Evolutionary conservation across 805 yeast genomes (phyloP).

Genomic region (Barnettozyma californica): DNA sequence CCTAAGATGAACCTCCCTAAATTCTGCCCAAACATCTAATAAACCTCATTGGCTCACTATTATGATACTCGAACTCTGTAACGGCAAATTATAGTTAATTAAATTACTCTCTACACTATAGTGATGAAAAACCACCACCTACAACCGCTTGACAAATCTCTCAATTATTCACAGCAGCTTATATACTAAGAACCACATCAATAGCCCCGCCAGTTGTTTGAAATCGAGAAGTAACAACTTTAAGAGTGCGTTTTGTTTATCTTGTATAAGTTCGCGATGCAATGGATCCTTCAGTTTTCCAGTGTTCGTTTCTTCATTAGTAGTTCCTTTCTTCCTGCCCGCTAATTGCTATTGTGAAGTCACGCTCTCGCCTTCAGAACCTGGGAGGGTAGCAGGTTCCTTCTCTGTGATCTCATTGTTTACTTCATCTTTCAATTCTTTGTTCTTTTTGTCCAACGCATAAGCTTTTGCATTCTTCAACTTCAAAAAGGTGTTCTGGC

Average conservation of each 20-base stretch:
- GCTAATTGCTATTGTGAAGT: conserved; percentile 5
- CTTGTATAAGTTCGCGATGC: background rate
- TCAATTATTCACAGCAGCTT: conserved; percentile 4
- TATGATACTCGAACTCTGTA: too few species aligned
- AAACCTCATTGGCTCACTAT: too few species aligned
- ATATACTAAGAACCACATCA: conserved; percentile 16
- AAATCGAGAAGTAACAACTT: conserved; percentile 9
- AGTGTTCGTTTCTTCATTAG: background rate
- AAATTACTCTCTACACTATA: too few species aligned
- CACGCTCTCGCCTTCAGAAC: conserved; percentile 8
- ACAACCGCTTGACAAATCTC: background rate
- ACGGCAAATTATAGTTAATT: too few species aligned
- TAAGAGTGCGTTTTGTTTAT: background rate
- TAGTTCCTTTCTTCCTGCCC: conserved; percentile 3
- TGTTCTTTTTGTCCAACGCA: conserved; percentile 17
- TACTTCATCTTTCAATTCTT: conserved; percentile 18
- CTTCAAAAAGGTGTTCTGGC: conserved; percentile 54
- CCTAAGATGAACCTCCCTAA: too few species aligned
- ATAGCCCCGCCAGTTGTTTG: conserved; percentile 13
- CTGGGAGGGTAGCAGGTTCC: conserved; percentile 9
- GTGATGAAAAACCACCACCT: too few species aligned
- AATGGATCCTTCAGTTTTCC: background rate
- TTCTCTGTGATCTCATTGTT: conserved; percentile 8
- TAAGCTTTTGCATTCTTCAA: conserved; percentile 23
- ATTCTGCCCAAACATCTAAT: too few species aligned